Percentiles rank a stretch among this genome's conserved stretches.
phyloP scores from a whole-genome alignment of 2,329 filamentous ascomycete genomes.

The Xylaria sp. region DNA sequence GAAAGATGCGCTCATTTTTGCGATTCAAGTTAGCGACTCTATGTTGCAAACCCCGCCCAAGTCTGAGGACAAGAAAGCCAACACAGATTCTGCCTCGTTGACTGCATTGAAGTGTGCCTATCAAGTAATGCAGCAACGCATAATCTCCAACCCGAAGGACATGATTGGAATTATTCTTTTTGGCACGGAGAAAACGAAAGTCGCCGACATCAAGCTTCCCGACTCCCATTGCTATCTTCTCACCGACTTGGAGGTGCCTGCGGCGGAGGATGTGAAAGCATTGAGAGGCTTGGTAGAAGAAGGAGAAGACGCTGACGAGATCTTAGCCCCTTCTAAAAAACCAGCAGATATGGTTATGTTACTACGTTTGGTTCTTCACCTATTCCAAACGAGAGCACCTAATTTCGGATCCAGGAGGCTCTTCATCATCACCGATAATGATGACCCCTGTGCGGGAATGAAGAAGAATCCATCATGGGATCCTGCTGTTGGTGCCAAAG shows the following conservation, averaged over 20 bases:
- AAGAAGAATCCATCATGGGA: conserved; percentile 81
- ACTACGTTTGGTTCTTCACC: conserved; percentile 93
- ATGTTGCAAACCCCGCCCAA: conserved; percentile 79
- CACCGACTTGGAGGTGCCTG: conserved; percentile 86
- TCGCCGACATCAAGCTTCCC: conserved; percentile 64
- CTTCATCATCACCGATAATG: conserved; percentile 97
- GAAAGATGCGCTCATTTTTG: conserved; percentile 98
- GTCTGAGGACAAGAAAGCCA: conserved; percentile 77
- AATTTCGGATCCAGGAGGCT: conserved; percentile 92
- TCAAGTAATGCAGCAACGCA: conserved; percentile 95
- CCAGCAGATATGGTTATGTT: conserved; percentile 85
- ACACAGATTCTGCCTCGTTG: conserved; percentile 79
- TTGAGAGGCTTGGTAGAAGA: conserved; percentile 82
- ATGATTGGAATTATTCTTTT: conserved; percentile 97
- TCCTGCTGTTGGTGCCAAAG: conserved; percentile 88
- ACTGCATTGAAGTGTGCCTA: conserved; percentile 95
- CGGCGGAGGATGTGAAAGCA: conserved; percentile 85
- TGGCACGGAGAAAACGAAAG: conserved; percentile 69
- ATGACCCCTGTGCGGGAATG: conserved; percentile 80
- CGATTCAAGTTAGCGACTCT: conserved; percentile 88
- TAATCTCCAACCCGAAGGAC: conserved; percentile 94
- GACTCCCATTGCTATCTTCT: conserved; percentile 96
- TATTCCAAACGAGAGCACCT: conserved; percentile 93
- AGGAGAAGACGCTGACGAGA: conserved; percentile 74
- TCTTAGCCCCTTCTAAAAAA: conserved; percentile 77